These are phyloP conservation scores for Dipodascopsis tothii DNA, from an alignment of 805 yeast species.

Conservation along the genomic window DNA sequence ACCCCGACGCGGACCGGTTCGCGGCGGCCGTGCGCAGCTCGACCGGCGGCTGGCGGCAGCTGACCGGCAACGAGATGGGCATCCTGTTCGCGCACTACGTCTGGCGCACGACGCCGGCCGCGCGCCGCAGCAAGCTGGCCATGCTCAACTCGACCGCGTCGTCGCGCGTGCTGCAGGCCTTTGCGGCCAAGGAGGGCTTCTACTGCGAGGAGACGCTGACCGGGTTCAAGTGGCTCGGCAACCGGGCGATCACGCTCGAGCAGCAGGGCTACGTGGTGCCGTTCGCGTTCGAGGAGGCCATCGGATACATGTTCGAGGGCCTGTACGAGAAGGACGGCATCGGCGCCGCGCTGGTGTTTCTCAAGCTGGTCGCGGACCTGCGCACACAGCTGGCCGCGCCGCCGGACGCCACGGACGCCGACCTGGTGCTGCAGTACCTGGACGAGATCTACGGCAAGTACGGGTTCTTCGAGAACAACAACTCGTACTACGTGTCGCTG, in stretches of 20 bases:
- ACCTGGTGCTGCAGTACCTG: constrained; percentile 31
- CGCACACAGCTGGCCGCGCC: constrained; percentile 9
- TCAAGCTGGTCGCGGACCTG: constrained; percentile 43
- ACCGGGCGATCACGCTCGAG: constrained; percentile 69
- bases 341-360: constrained; percentile 65
- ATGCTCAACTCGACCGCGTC: constrained; percentile 87
- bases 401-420: constrained; percentile 1
- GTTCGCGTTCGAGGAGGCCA: constrained; percentile 91
- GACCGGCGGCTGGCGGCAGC: constrained; percentile 56
- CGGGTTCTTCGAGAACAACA: constrained; percentile 78
- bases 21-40: constrained; percentile 60
- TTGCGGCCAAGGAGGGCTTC: constrained; percentile 59
- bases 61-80: constrained; percentile 90
- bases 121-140: constrained; percentile 34
- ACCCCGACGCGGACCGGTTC: constrained; percentile 95
- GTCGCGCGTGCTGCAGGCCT: constrained; percentile 63
- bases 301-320: constrained; percentile 82
- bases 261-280: constrained; percentile 61
- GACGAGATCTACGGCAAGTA: constrained; percentile 52
- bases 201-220: constrained; percentile 75
- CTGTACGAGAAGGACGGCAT: constrained; percentile 93
- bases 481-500: constrained; percentile 72
- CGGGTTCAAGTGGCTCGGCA: constrained; percentile 97
- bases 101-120: constrained; percentile 11
- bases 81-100: constrained; percentile 66